phyloP scores from a whole-genome alignment of 306 rosid genomes.

The Pachyrhizus erosus region DNA sequence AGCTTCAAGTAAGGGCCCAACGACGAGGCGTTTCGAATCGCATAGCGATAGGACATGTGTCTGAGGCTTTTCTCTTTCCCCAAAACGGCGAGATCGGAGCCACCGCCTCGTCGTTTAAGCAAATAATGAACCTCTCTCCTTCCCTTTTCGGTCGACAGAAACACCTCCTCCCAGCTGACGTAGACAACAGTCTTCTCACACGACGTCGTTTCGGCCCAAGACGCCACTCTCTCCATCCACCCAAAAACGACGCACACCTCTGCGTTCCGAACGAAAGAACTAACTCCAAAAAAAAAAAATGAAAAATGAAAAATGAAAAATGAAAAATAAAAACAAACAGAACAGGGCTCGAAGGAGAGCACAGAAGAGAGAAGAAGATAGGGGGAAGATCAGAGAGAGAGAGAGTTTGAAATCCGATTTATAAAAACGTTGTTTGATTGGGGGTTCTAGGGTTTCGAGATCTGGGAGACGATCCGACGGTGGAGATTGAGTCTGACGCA shows the following conservation, averaged over 20 bases:
- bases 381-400: background rate
- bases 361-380: background rate
- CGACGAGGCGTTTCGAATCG: conserved; percentile 42
- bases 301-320: background rate
- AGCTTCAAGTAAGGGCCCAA: conserved; percentile 53
- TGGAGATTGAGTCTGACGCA: conserved; percentile 39
- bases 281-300: background rate
- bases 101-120: conserved; percentile 61
- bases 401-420: conserved; percentile 45
- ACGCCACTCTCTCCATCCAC: conserved; percentile 58
- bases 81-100: conserved; percentile 76
- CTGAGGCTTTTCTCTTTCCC: conserved; percentile 82
- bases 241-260: background rate
- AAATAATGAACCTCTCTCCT: conserved; percentile 74
- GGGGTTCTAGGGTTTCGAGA: conserved; percentile 75
- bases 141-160: conserved; percentile 64
- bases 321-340: too few species aligned
- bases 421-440: conserved; percentile 26
- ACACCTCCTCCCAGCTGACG: conserved; percentile 77
- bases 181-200: conserved; percentile 33
- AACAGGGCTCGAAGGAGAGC: background rate
- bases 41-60: conserved; percentile 75
- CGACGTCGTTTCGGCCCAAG: conserved; percentile 44
- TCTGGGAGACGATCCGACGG: conserved; percentile 60
- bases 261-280: background rate